Base-by-base conservation (phyloP, 1,284 basidiomycete species). In the Leucoagaricus sp. region DNA sequence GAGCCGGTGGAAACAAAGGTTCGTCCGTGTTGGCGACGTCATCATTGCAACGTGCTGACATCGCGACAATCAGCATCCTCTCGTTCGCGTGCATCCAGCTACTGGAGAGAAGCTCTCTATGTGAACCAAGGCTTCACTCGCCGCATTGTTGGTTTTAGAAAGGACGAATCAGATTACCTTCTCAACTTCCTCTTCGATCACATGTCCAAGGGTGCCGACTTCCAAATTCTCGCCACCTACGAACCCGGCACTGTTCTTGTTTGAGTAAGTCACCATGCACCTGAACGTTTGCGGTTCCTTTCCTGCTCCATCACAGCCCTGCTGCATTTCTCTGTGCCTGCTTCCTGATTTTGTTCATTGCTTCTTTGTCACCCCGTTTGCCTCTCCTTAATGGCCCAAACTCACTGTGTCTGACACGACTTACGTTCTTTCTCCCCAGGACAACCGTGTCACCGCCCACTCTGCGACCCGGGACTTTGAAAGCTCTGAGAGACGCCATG, bases 41-140 rank as follows among this genome's bases (percentile, higher is more conserved):
- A 12, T 42, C 19, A 42, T 23, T 31, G 25, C 23, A 28, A 28
- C 26, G 40, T 38, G 36, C 4, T 38, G 13, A 40, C 12, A 12
- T n/a, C n/a, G n/a, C n/a, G n/a, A n/a, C n/a, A n/a, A n/a, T n/a
- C 31, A 63, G 63, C 68, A 68, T 64, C 80, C 82, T 6, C 54
- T 83, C 58, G 80, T 85, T 56, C 80, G 83, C 52, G 69, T 73
- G 8, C 86, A 88, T 68, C 86, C 86, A 2, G 84, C 84, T 5
- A 88, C 87, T 0, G 84, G 83, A 23, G 82, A 86, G 67, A 85
- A 87, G 82, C 83, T 0, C 73, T 88, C 17, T 87, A 83, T 66
- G 75, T 87, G 67, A 85, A 86, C 69, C 76, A 78, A 34, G 81
- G 79, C 45, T 90, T 89, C 73, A 82, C 81, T 10, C 73, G 78